Conservation (phyloP, 352 stramenopile species). For the Phytopythium cucurbitacearum region DNA sequence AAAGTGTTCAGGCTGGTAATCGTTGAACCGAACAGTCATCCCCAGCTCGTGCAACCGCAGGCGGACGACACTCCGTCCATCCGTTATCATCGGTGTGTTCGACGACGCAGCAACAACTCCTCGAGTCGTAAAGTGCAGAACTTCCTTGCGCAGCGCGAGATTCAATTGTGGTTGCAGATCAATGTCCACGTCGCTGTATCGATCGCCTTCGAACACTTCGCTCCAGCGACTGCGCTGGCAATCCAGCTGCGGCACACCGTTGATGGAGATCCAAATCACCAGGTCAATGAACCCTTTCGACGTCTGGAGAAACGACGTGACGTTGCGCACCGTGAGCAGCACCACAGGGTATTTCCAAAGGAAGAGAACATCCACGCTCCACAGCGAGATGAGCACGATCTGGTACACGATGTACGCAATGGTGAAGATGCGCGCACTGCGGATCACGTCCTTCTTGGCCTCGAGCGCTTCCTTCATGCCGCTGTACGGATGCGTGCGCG, state of each 20-base stretch:
- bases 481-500: conserved; percentile 58
- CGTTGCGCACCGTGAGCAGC: conserved; percentile 44
- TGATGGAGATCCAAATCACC: conserved; percentile 82
- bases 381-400: conserved; percentile 78
- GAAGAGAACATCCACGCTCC: conserved; percentile 56
- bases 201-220: conserved; percentile 38
- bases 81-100: conserved; percentile 48
- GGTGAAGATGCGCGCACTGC: conserved; percentile 77
- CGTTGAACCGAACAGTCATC: conserved; percentile 77
- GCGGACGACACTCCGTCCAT: conserved; percentile 50
- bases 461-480: conserved; percentile 76
- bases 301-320: conserved; percentile 66
- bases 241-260: conserved; percentile 33
- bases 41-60: conserved; percentile 76
- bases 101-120: conserved; percentile 76
- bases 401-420: conserved; percentile 81
- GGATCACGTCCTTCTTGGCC: conserved; percentile 80
- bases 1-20: conserved; percentile 71
- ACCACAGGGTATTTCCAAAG: conserved; percentile 20
- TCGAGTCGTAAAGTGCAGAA: conserved; percentile 86
- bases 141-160: conserved; percentile 79
- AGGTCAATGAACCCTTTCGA: conserved; percentile 80
- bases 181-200: conserved; percentile 73
- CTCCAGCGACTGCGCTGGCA: conserved; percentile 19
- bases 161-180: conserved; percentile 85